Percentiles rank a stretch among this genome's conserved stretches.
Evolutionary conservation across 805 yeast species (phyloP).

Genomic region (Saccharomycopsis guyanensis): DNA sequence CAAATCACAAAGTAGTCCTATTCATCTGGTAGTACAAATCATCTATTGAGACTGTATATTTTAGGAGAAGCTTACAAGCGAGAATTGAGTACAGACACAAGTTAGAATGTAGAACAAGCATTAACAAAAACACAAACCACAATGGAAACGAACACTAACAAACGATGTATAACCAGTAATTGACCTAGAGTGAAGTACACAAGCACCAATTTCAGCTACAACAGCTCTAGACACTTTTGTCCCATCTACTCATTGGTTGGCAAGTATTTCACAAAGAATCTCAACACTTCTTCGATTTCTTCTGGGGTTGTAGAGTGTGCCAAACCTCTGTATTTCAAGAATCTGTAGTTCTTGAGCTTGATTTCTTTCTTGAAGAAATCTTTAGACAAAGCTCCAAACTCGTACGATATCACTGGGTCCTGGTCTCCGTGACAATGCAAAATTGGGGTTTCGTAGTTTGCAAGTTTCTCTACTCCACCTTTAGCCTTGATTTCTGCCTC

Average conservation of each 20-base stretch:
- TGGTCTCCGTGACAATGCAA: conserved; percentile 84
- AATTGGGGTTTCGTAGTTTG: conserved; percentile 60
- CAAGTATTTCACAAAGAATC: conserved; percentile 27
- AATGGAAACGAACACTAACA: no score
- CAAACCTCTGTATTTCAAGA: conserved; percentile 25
- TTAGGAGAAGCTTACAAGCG: no score
- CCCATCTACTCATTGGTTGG: background rate
- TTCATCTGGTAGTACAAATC: no score
- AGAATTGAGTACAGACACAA: no score
- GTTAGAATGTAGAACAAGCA: no score
- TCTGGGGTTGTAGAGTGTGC: conserved; percentile 34
- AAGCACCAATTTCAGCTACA: no score
- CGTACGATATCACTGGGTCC: conserved; percentile 56
- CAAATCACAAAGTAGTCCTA: no score
- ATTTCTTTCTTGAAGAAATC: conserved; percentile 29
- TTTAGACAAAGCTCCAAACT: conserved; percentile 30
- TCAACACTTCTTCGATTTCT: conserved; percentile 32
- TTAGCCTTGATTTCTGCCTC: conserved; percentile 21
- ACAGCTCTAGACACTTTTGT: no score
- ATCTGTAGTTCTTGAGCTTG: conserved; percentile 31
- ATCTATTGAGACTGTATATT: no score
- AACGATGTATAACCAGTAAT: no score
- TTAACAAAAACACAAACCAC: no score
- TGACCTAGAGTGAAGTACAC: no score
- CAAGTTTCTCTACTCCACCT: conserved; percentile 24